Evolutionary conservation across 352 stramenopile genomes (phyloP), one percentile per base, ranked within the genome.

Genomic region (Hyaloperonospora brassicae): DNA sequence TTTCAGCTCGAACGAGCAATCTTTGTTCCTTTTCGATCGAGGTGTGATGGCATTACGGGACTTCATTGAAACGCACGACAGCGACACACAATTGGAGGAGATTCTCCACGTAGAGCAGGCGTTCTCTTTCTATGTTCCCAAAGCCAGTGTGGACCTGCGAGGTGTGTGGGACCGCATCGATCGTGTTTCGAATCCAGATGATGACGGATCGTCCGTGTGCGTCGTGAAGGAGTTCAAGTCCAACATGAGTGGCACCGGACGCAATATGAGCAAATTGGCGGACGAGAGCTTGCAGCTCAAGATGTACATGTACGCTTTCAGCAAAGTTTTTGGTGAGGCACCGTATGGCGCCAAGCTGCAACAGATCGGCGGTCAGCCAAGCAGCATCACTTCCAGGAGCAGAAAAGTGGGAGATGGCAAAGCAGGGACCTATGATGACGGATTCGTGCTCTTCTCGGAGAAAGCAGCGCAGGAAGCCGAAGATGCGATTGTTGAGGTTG

Each of bases 191-290:
- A 51, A 39, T 40, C 1, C 13, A 24, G 43, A 27, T 35, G 43
- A 17, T 22, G 23, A 57, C 27, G 47, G 24, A 2, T 47, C 42
- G 30, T 61, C 49, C 10, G 56, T 54, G 11, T 56, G 75, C 1
- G 56, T 89, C 9, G 85, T 93, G 21, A 73, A 86, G 47, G 83
- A 93, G 62, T 93, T 90, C 66, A 93, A 93, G 59, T 85, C 83
- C 10, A 91, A 90, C 45, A 72, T 89, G 50, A 70, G 73, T 42
- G 68, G 68, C 6, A 57, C 65, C 13, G 42, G 52, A 2, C 75
- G 83, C 5, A 75, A 89, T 14, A 66, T 87, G 55, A 56, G 61
- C 23, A 73, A 68, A 41, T 53, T 84, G 1, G 77, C 80, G 10
- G 52, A 64, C 17, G 64, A 86, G n/a, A 93, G 81, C 49, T 63